Evolutionary conservation across 2,329 filamentous ascomycete genomes (phyloP), one percentile per base, ranked within the genome.

Genomic region (Ophiostoma ulmi): DNA sequence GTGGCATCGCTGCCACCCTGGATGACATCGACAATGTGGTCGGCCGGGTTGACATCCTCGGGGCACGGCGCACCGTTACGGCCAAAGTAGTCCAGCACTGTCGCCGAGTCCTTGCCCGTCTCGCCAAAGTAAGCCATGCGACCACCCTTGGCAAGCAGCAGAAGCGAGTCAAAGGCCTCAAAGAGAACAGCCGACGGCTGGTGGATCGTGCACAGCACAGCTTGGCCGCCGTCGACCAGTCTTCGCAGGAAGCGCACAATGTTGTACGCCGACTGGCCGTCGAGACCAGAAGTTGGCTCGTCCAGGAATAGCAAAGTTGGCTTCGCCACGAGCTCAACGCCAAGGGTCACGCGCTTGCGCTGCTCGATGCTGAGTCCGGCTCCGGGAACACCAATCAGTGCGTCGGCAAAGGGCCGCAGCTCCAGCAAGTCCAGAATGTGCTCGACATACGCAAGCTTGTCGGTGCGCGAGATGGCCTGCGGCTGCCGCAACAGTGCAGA

Each of bases 121-220:
- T 73, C 88, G 70, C 91, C 92, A 76, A 93, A 94, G 82, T 94
- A 95, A 63, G 94, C 90, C 1, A 91, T 93, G 77, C 84, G 86
- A 69, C 92, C 92, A 71, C 91, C 91, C 77, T 86, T 89, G 44
- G 89, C 88, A n/a, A 95, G 82, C 82, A 94, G 92, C 38, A 94
- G 83, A 8, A 95, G 85, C 71, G 91, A 87, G 76, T 95, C 91
- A 78, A 95, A 97, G 71, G 92, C 90, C 78, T 97, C 92, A 83
- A 97, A 97, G 70, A 98, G 85, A 86, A 97, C 93, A 58, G 93
- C 93, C 17, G 93, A 97, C n/a, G 94, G 94, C 79, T 98, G 94
- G 79, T 98, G 94, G 72, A 97, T 97, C 0, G 94, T 97, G 82
- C 93, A 97, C 22, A 97, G 88, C 79, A 97, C 92, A 69, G 94